Conservation (phyloP, 176 grass and related monocot genomes). For the Musa acuminata region DNA sequence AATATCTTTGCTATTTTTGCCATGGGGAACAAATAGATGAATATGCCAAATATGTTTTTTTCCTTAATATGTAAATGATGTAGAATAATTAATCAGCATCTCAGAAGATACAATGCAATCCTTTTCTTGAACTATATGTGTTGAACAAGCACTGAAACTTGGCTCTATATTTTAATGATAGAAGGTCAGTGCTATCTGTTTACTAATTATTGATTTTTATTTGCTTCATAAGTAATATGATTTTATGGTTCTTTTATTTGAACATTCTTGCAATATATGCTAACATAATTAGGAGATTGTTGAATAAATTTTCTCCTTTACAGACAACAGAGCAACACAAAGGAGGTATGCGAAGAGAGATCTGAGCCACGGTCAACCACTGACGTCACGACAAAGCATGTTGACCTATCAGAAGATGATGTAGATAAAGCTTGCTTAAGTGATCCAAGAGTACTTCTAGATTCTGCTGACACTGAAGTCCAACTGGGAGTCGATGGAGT, state of each 20-base stretch:
- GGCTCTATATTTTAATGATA: too few relatives aligned
- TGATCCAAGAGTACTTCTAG: constrained; percentile 48
- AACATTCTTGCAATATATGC: not conserved
- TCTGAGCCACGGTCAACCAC: constrained; percentile 55
- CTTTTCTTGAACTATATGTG: too few relatives aligned
- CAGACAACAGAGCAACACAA: constrained; percentile 62
- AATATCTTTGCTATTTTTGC: not conserved
- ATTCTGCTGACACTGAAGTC: constrained; percentile 41
- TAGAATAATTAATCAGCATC: too few relatives aligned
- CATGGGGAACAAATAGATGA: not conserved
- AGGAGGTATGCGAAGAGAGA: constrained; percentile 57
- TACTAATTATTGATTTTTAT: too few relatives aligned
- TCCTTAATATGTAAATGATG: too few relatives aligned
- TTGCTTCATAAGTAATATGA: too few relatives aligned
- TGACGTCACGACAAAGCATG: constrained; percentile 76
- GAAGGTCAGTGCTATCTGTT: too few relatives aligned
- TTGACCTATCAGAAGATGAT: constrained; percentile 66
- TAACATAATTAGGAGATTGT: not conserved
- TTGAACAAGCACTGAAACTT: too few relatives aligned
- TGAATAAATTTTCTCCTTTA: not conserved
- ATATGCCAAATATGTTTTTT: too few relatives aligned
- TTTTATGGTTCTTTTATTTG: not conserved
- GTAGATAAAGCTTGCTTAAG: constrained; percentile 88
- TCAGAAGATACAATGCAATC: too few relatives aligned
- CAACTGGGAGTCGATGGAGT: constrained; percentile 57